Evolutionary conservation across 345 rosid genomes (phyloP), one percentile per base, ranked within the genome.

Genomic region (Ceriops decandra): DNA sequence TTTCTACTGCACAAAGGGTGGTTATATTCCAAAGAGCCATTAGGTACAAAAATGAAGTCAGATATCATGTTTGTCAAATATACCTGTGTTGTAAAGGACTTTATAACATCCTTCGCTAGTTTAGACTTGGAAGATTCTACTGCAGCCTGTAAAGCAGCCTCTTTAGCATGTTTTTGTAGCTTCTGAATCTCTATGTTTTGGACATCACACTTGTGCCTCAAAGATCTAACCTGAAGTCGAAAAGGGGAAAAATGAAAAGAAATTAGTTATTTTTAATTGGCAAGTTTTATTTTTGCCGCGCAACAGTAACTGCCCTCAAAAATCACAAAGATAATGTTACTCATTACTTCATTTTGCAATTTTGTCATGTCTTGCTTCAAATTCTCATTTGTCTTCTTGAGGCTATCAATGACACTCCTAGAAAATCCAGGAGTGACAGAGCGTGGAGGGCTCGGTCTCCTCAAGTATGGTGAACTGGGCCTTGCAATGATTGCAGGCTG

Each of bases 381-480:
- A 71, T 79, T 79, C 32, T 87, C 97, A 70, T 90, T 95, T 66
- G 98, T 84, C 75, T 90, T 95, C 77, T 82, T 91, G 47, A 95
- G 88, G 82, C 89, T 90, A 72, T 88, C 97, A 57, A 95, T 69
- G 38, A 90, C 84, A 32, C 77, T 77, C 73, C 91, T 88, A 1
- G 98, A 90, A 74, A 91, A 90, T 30, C 85, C 88, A 5, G 86
- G 74, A 33, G 76, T 66, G 1, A 75, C 62, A 65, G 82, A 49
- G n/a, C 86, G 89, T 6, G 93, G 84, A 67, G 99, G 86, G 75
- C 90, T 91, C 17, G 88, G 82, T 81, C 82, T 87, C 72, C 83
- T 86, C 7, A 87, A 66, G 77, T 85, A 87, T 0, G 88, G 90
- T 13, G 92, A 89, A 72, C 74, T 56, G 30, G 92, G 63, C 79